These are phyloP conservation scores for Sechiopsis laciniata DNA, from an alignment of 306 rosid species.

Conservation along the genomic window DNA sequence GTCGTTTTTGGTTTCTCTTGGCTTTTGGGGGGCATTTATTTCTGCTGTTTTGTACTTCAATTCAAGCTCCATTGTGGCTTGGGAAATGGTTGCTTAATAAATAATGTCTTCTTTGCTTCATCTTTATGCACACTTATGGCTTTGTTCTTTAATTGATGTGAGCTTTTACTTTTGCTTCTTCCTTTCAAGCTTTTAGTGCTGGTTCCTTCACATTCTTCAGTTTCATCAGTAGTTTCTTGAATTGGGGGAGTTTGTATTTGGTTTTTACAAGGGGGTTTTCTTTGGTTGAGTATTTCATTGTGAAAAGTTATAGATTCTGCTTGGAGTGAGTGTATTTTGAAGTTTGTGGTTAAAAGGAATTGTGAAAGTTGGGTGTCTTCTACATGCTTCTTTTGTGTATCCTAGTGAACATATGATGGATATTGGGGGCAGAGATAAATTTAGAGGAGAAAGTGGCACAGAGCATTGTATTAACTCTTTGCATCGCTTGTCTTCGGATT, in stretches of 20 bases:
- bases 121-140: neutral
- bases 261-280: neutral
- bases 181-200: constrained; percentile 7
- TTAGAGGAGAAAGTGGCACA: constrained; percentile 52
- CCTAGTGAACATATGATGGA: constrained; percentile 38
- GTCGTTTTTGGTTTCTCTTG: constrained; percentile 38
- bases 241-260: neutral
- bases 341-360: constrained; percentile 22
- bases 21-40: constrained; percentile 47
- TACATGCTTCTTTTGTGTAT: constrained; percentile 30
- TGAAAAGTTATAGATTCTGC: neutral
- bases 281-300: neutral
- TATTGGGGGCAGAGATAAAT: constrained; percentile 61
- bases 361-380: constrained; percentile 18
- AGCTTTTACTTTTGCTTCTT: neutral
- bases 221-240: constrained; percentile 9
- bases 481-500: constrained; percentile 47
- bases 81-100: constrained; percentile 23
- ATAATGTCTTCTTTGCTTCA: constrained; percentile 7
- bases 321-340: neutral
- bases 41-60: constrained; percentile 47
- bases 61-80: constrained; percentile 20
- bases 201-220: constrained; percentile 4
- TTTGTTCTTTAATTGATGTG: constrained; percentile 31
- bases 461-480: constrained; percentile 59